phyloP scores from a whole-genome alignment of 2,329 filamentous ascomycete species.

The Huntiella omanensis region DNA sequence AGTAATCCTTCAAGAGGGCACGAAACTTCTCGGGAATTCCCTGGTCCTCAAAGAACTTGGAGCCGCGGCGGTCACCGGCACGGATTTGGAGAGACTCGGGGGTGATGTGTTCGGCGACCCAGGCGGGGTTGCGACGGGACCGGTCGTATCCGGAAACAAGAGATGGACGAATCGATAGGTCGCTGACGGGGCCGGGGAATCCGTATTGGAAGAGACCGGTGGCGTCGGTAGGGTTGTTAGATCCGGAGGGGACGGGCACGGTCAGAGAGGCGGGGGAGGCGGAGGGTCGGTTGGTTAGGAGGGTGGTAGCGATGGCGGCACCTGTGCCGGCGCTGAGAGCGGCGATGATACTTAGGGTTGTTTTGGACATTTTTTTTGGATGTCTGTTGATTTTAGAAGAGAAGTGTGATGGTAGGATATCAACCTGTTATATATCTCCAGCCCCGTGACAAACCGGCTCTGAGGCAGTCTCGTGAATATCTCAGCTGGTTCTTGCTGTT shows the following conservation, averaged over 20 bases:
- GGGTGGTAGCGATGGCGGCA: conserved; percentile 52
- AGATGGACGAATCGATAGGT: conserved; percentile 57
- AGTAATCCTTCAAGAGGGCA: conserved; percentile 83
- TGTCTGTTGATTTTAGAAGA: background rate
- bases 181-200: conserved; percentile 77
- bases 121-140: conserved; percentile 74
- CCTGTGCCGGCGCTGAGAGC: conserved; percentile 59
- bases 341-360: conserved; percentile 56
- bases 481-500: no score
- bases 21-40: conserved; percentile 71
- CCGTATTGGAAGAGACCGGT: conserved; percentile 67
- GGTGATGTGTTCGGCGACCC: conserved; percentile 95
- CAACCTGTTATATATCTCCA: no score
- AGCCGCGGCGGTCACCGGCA: conserved; percentile 70
- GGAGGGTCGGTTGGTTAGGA: conserved; percentile 37
- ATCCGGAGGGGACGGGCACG: conserved; percentile 18
- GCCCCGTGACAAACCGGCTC: no score
- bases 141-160: conserved; percentile 83
- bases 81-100: conserved; percentile 56
- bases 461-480: no score
- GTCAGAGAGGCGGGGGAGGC: conserved; percentile 17
- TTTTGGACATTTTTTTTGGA: conserved; percentile 50
- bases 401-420: no score
- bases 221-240: conserved; percentile 50
- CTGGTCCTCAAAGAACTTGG: conserved; percentile 63